phyloP scores from a whole-genome alignment of 306 rosid genomes.

The Rosa multiflora region DNA sequence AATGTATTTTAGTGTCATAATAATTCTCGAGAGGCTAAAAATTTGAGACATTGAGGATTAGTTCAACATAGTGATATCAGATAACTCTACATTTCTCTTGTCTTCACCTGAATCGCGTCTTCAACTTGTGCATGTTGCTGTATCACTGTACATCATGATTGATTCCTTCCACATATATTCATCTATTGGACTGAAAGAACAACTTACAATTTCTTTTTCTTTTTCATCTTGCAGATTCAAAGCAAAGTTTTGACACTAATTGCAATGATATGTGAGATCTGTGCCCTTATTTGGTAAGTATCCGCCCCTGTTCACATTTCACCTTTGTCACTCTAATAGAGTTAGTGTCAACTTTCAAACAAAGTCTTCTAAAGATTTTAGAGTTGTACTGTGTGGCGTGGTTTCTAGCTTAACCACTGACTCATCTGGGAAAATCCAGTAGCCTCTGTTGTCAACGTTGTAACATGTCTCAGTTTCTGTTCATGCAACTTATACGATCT shows the following conservation, averaged over 20 bases:
- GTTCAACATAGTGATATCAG: background rate
- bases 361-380: background rate
- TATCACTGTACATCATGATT: background rate
- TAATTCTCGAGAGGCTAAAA: background rate
- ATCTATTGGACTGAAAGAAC: background rate
- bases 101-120: background rate
- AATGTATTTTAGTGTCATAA: background rate
- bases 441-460: background rate
- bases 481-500: slow-evolving; percentile 8
- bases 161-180: background rate
- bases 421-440: background rate
- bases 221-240: slow-evolving; percentile 57
- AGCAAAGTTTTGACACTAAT: slow-evolving; percentile 74
- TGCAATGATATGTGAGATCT: slow-evolving; percentile 76
- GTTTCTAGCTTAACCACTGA: background rate
- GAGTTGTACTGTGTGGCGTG: background rate
- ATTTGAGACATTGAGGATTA: background rate
- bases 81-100: background rate
- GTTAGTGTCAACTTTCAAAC: background rate
- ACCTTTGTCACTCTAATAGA: slow-evolving; percentile 16
- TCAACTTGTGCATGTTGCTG: background rate
- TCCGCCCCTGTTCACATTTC: slow-evolving; percentile 10
- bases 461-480: background rate
- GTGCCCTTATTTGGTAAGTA: slow-evolving; percentile 84
- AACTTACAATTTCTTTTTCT: background rate